Conservation (phyloP, 2,329 filamentous ascomycete genomes). For the Triangularia verruculosa region DNA sequence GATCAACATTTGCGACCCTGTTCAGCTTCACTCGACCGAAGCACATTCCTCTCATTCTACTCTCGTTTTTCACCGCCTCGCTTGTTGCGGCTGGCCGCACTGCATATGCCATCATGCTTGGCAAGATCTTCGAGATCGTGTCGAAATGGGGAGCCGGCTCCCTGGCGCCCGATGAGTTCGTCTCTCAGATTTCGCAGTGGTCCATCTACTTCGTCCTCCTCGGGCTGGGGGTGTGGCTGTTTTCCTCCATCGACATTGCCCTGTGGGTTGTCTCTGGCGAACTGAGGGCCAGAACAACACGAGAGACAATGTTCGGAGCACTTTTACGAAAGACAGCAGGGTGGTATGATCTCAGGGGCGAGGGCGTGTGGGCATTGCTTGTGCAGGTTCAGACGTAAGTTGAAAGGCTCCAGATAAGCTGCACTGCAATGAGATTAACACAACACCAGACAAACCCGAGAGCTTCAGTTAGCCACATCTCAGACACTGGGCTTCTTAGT, state of each 20-base stretch:
- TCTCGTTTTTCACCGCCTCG: conserved; percentile 55
- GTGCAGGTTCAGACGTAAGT: conserved; percentile 70
- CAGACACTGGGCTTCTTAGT: conserved; percentile 72
- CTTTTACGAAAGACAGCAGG: conserved; percentile 70
- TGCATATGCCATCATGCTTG: conserved; percentile 66
- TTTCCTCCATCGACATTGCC: conserved; percentile 64
- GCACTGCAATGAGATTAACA: not conserved
- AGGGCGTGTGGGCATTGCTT: conserved; percentile 70
- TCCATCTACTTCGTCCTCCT: conserved; percentile 62
- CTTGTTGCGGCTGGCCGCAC: conserved; percentile 63
- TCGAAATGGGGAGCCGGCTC: conserved; percentile 60
- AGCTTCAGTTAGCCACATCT: conserved; percentile 76
- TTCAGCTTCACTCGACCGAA: conserved; percentile 69
- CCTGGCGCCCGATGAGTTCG: conserved; percentile 48
- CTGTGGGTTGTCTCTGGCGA: conserved; percentile 79
- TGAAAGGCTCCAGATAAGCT: not conserved
- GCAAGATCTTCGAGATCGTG: conserved; percentile 71
- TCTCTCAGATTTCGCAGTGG: conserved; percentile 55
- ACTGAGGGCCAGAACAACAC: conserved; percentile 66
- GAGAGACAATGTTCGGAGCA: conserved; percentile 62
- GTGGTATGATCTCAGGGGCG: conserved; percentile 75
- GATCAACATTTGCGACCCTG: conserved; percentile 42
- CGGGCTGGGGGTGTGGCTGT: conserved; percentile 63
- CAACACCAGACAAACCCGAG: conserved; percentile 67
- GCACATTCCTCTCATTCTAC: conserved; percentile 54